Evolutionary conservation across 805 yeast genomes (phyloP).

Genomic region (Spathaspora girioi): DNA sequence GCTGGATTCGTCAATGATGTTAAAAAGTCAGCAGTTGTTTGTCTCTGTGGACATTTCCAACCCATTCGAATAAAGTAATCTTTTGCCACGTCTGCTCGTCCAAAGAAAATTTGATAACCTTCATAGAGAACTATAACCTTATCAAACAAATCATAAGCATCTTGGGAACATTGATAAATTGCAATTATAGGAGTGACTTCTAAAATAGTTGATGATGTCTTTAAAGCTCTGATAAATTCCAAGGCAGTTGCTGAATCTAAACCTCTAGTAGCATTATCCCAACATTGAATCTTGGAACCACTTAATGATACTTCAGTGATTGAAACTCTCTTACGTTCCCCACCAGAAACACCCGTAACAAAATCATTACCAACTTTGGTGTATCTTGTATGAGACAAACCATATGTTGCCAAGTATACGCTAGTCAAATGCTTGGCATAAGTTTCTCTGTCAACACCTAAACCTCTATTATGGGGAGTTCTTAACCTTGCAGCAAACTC

Average conservation of each 20-base stretch:
- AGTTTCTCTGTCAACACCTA: constrained; percentile 25
- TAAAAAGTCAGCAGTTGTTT: constrained; percentile 63
- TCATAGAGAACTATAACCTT: constrained; percentile 44
- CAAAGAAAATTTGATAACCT: constrained; percentile 45
- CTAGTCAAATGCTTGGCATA: constrained; percentile 36
- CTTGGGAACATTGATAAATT: constrained; percentile 49
- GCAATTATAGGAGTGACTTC: constrained; percentile 55
- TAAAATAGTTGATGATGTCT: constrained; percentile 50
- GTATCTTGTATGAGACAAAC: constrained; percentile 48
- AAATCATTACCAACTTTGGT: constrained; percentile 62
- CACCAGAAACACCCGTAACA: constrained; percentile 74
- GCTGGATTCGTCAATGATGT: constrained; percentile 64
- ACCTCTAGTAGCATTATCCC: constrained; percentile 83
- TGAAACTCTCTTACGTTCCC: constrained; percentile 78
- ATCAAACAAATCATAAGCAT: constrained; percentile 45
- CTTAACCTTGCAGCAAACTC: constrained; percentile 51
- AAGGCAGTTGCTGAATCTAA: constrained; percentile 80
- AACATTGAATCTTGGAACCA: constrained; percentile 51
- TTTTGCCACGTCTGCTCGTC: constrained; percentile 37
- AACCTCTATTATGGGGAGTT: constrained; percentile 34
- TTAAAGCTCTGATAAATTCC: constrained; percentile 64
- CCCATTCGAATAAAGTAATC: constrained; percentile 57
- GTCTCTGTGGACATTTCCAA: constrained; percentile 54
- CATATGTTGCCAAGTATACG: constrained; percentile 41
- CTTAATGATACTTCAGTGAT: constrained; percentile 71